These are phyloP conservation scores for Leccinum glutinopallens DNA, from an alignment of 1,284 basidiomycete genomes.

Conservation along the genomic window DNA sequence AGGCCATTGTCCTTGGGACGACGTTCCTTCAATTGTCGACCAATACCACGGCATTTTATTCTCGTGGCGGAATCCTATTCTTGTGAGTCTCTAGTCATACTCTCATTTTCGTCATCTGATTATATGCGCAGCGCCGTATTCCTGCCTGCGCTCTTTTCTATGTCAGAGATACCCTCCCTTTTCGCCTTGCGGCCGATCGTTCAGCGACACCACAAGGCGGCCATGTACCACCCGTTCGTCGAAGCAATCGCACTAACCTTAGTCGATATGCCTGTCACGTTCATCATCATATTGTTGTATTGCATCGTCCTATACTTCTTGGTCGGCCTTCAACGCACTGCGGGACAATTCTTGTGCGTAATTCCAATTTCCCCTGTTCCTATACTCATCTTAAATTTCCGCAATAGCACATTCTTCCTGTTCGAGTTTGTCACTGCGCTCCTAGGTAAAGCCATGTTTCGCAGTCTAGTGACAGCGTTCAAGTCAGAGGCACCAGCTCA, in stretches of 20 bases:
- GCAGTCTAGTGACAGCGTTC: constrained; percentile 57
- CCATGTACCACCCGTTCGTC: constrained; percentile 57
- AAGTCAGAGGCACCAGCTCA: constrained; percentile 57
- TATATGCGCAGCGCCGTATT: constrained; percentile 32
- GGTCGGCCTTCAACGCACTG: constrained; percentile 47
- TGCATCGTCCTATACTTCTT: constrained; percentile 59
- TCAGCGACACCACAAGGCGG: constrained; percentile 50
- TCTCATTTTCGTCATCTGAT: constrained; percentile 1
- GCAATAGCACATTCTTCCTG: constrained; percentile 51
- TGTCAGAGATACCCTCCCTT: constrained; percentile 47
- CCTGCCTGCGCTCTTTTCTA: constrained; percentile 33
- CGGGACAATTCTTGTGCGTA: constrained; percentile 49
- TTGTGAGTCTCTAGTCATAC: constrained; percentile 47
- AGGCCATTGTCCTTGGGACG: constrained; percentile 76
- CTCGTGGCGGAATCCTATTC: constrained; percentile 77
- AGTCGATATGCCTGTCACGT: constrained; percentile 59
- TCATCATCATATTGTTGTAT: constrained; percentile 47
- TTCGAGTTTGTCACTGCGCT: constrained; percentile 53
- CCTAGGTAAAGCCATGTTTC: constrained; percentile 66
- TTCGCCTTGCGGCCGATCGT: constrained; percentile 62
- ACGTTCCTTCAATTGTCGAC: constrained; percentile 69
- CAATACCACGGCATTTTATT: constrained; percentile 71
- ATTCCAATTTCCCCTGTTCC: constrained; percentile 1
- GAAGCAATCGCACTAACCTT: constrained; percentile 62
- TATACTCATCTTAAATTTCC: constrained; percentile 7